phyloP scores from a whole-genome alignment of 768 basidiomycete species.

The Lactarius indigo region DNA sequence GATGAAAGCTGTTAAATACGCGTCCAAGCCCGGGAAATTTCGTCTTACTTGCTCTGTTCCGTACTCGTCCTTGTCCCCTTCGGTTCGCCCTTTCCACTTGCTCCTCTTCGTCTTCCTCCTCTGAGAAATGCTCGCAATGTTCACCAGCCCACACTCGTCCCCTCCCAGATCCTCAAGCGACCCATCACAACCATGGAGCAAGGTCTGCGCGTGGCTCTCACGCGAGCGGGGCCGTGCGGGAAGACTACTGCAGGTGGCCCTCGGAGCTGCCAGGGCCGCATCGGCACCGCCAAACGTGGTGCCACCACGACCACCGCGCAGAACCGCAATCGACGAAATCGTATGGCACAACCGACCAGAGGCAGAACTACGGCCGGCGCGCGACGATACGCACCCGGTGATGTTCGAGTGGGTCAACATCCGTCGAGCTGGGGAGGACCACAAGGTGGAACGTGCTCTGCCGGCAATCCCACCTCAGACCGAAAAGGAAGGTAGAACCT shows the following conservation, averaged over 20 bases:
- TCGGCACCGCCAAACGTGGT: conserved; percentile 20
- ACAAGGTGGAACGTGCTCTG: conserved; percentile 16
- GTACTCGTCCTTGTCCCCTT: neutral
- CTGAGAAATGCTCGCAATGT: conserved; percentile 16
- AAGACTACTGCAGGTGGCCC: conserved; percentile 16
- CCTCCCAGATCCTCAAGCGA: conserved; percentile 11
- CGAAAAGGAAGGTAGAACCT: conserved; percentile 8
- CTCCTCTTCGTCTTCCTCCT: neutral
- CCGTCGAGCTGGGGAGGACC: conserved; percentile 13
- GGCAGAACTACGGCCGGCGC: conserved; percentile 8
- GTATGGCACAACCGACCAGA: conserved; percentile 14
- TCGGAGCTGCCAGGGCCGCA: conserved; percentile 16
- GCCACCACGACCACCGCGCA: conserved; percentile 5
- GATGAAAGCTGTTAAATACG: conserved; percentile 18
- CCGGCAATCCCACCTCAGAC: conserved; percentile 12
- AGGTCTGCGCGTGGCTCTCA: conserved; percentile 25
- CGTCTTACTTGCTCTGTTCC: neutral
- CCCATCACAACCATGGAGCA: conserved; percentile 16
- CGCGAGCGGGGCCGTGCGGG: conserved; percentile 22
- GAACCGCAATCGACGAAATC: conserved; percentile 4
- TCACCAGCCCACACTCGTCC: conserved; percentile 14
- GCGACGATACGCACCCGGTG: conserved; percentile 20
- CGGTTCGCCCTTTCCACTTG: neutral
- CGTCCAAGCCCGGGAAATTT: conserved; percentile 3
- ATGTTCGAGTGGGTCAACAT: conserved; percentile 24